Conservation (phyloP, 2,329 filamentous ascomycete genomes). For the Fusarium euwallaceae region DNA sequence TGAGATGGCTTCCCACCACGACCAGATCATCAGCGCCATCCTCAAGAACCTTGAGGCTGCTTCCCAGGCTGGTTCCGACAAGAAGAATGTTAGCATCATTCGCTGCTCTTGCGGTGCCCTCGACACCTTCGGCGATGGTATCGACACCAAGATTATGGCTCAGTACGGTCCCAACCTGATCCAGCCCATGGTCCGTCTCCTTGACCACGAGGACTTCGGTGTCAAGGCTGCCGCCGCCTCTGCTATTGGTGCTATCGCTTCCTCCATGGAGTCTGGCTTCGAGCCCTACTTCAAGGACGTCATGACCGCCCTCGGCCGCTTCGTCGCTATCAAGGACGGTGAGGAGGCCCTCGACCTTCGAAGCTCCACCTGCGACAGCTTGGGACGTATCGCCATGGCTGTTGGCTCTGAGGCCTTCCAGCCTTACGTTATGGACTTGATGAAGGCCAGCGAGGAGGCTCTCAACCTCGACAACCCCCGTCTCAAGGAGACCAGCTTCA, state of each 20-base stretch:
- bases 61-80: slow-evolving; percentile 74
- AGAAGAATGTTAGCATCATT: slow-evolving; percentile 87
- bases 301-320: slow-evolving; percentile 89
- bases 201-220: slow-evolving; percentile 86
- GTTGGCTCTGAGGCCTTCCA: slow-evolving; percentile 90
- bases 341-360: slow-evolving; percentile 92
- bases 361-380: slow-evolving; percentile 89
- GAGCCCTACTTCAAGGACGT: slow-evolving; percentile 91
- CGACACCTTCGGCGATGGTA: slow-evolving; percentile 91
- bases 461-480: slow-evolving; percentile 89
- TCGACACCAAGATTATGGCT: slow-evolving; percentile 80
- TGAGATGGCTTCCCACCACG: slow-evolving; percentile 88
- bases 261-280: slow-evolving; percentile 85
- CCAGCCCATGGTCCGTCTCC: slow-evolving; percentile 84
- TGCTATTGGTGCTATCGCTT: slow-evolving; percentile 90
- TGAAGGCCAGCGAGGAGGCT: slow-evolving; percentile 93
- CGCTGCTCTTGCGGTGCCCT: slow-evolving; percentile 91
- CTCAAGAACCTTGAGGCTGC: slow-evolving; percentile 91
- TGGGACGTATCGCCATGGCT: slow-evolving; percentile 91
- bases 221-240: slow-evolving; percentile 91
- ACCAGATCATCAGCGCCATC: slow-evolving; percentile 84
- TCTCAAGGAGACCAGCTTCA: slow-evolving; percentile 95
- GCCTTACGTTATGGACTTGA: slow-evolving; percentile 89
- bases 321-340: slow-evolving; percentile 86
- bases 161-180: slow-evolving; percentile 87